Base-by-base conservation (phyloP, 129 eudicot genomes). In the Chrysanthemum seticuspe region DNA sequence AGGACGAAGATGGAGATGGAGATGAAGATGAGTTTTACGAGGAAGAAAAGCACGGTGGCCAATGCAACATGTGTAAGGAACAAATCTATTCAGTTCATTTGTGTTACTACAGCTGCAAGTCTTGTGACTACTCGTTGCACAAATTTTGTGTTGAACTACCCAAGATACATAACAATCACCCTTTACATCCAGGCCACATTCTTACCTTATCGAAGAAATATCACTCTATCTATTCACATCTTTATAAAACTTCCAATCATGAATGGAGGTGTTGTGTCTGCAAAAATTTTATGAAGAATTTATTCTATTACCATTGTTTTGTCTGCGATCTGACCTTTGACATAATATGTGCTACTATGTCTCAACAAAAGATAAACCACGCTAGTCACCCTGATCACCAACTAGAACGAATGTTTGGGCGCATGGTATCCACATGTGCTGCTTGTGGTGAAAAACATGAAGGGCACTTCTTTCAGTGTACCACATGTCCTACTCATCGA, bases 401-500 rank as follows among this genome's bases (percentile, higher is more conserved):
- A 57, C 56, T 71, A 7, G 4, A 19, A 2, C 65, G 66, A 5
- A 12, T 16, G 21, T 2, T 3, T 2, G 9, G 47, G 21, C 2
- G 14, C 29, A 36, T 34, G 2, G 19, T 57, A 40, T 56, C 55
- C 2, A 0, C 0, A 5, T 71, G 75, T 36, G 18, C 0, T 4
- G 76, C 67, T 13, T 71, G 76, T 71, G 57, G 67, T 21, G 14
- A 44, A 2, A 19, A 71, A 12, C 76, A 71, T 13, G 19, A 71
- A 12, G 76, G 75, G 76, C 11, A 8, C 8, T 71, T 71, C 56
- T 71, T 25, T 18, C 75, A 71, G 0, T 58, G 67, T 23, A 71
- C 36, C 76, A 44, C 13, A 5, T 71, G 76, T 58, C n/a, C n/a
- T 13, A 2, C 40, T 18, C 18, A 5, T 16, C 13, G 12, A 2